Base-by-base conservation (phyloP, 768 basidiomycete species). In the Lentinula sp. region DNA sequence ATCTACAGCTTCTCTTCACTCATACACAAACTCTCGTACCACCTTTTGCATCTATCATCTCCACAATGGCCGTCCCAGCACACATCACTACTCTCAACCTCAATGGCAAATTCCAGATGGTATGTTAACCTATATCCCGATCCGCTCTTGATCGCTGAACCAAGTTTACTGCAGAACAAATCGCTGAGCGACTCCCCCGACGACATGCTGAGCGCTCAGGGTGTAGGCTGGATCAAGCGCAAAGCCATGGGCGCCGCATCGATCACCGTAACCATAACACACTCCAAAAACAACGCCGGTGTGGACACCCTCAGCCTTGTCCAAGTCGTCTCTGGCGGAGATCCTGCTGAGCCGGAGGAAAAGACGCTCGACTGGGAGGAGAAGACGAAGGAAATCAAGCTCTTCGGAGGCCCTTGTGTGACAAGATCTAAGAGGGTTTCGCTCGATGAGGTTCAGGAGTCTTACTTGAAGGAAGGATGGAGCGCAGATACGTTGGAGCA, bases 191-290 rank as follows among this genome's bases (percentile, higher is more conserved):
- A 86, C 65, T 65, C 68, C 35, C 77, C 79, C 6, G 89, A 91
- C 59, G 77, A 77, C 32, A 85, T 93, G 62, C 83, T 92, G 43
- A 69, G 70, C 28, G 75, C 86, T 2, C 91, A 92, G 70, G 91
- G 90, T 51, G 79, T 92, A 36, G 70, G 85, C 41, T 93, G 90
- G 90, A 61, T 85, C 52, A 87, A 76, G 64, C 83, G 91, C 65
- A 85, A 79, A 61, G 80, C 81, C 32, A 90, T 93, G 66, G 60
- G 68, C 32, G 36, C 76, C 28, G 85, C 80, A 37, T 83, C 81
- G 13, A 66, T 92, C 48, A 88, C 85, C 32, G 79, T 91, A 43
- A 60, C 57, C 48, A 69, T 90, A 66, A 87, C 83, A 61, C 90
- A 92, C 67, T 83, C 78, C 74, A 85, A 79, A 63, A 82, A 88